A percentile compares a stretch with the other conserved stretches of the same genome.
phyloP scores from a whole-genome alignment of 129 eudicot genomes.

The Helianthus annuus region DNA sequence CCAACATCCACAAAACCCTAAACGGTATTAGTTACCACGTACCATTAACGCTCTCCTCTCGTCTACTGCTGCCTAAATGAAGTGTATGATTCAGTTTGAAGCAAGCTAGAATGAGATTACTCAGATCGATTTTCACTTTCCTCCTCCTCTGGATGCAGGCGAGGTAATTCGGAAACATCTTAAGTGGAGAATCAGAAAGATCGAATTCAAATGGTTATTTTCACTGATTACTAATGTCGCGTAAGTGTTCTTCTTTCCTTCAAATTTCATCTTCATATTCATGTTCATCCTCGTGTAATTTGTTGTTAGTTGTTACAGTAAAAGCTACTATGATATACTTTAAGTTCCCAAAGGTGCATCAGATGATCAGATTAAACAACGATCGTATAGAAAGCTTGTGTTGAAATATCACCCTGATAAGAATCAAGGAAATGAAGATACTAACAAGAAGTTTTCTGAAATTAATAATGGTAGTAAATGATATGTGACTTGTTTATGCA shows the following conservation, averaged over 20 bases:
- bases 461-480: slow-evolving; percentile 61
- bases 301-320: slow-evolving; percentile 43
- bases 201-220: no score
- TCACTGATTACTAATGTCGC: slow-evolving; percentile 59
- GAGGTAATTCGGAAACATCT: no score
- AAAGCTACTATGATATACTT: slow-evolving; percentile 85
- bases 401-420: slow-evolving; percentile 96
- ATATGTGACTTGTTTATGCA: background rate
- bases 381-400: slow-evolving; percentile 60
- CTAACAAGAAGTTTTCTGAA: slow-evolving; percentile 86
- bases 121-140: no score
- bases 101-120: no score
- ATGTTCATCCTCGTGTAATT: background rate
- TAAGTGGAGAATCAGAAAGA: no score
- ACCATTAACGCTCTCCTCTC: no score
- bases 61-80: no score
- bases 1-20: no score
- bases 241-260: slow-evolving; percentile 40
- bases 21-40: no score
- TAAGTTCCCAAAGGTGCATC: slow-evolving; percentile 88
- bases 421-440: slow-evolving; percentile 95
- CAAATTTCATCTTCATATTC: background rate
- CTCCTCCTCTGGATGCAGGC: no score
- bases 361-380: slow-evolving; percentile 90
- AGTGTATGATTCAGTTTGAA: no score